Percentiles rank a stretch among this genome's conserved stretches.
Evolutionary conservation across 2,329 filamentous ascomycete genomes (phyloP).

Genomic region (Fonsecaea nubica): DNA sequence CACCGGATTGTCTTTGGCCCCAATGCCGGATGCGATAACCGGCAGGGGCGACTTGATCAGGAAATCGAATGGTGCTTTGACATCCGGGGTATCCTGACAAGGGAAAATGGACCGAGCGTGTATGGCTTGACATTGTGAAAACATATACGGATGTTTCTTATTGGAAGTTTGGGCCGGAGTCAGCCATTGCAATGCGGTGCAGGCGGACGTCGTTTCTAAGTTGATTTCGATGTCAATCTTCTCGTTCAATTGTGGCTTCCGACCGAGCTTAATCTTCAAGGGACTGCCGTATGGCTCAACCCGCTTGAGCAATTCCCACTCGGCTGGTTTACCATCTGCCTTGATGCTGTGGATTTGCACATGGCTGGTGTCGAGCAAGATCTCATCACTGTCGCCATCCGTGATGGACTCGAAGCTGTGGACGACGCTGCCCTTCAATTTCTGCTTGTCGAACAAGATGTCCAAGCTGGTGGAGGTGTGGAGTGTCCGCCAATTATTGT

Average conservation of each 20-base stretch:
- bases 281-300: constrained; percentile 70
- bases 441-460: constrained; percentile 82
- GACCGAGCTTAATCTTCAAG: constrained; percentile 56
- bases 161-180: constrained; percentile 92
- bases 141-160: constrained; percentile 96
- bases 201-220: constrained; percentile 82
- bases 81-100: constrained; percentile 95
- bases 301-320: constrained; percentile 74
- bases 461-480: constrained; percentile 83
- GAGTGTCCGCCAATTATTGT: constrained; percentile 81
- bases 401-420: constrained; percentile 79
- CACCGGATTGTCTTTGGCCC: constrained; percentile 56
- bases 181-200: constrained; percentile 94
- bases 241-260: constrained; percentile 55
- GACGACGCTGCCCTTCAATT: constrained; percentile 76
- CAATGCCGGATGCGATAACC: constrained; percentile 88
- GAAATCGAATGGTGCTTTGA: constrained; percentile 94
- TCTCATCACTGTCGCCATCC: constrained; percentile 72
- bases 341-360: constrained; percentile 75
- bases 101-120: constrained; percentile 93
- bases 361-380: constrained; percentile 87
- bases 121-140: constrained; percentile 97
- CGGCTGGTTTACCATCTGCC: constrained; percentile 67
- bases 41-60: constrained; percentile 84
- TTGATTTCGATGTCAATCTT: constrained; percentile 64